Percentiles rank a stretch among this genome's conserved stretches.
Conservation (phyloP, 768 basidiomycete genomes). For the Boletus rubroflammeus region DNA sequence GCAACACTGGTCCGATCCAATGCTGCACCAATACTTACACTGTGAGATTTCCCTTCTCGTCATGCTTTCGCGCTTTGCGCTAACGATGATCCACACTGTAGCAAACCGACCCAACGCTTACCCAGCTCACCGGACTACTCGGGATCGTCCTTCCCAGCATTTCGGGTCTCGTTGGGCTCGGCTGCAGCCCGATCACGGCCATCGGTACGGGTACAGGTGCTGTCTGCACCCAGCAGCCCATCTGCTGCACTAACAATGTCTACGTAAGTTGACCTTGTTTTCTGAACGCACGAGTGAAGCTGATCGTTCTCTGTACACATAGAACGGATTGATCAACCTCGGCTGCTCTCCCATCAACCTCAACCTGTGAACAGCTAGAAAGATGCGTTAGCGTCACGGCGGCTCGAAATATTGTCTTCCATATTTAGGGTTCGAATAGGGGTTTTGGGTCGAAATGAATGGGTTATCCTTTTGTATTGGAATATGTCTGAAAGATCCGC, state of each 20-base stretch:
- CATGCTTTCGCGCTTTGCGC: too few species aligned
- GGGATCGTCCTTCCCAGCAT: neutral
- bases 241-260: slow-evolving; percentile 16
- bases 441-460: neutral
- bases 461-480: neutral
- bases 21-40: slow-evolving; percentile 6
- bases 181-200: slow-evolving; percentile 3
- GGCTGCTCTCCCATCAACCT: slow-evolving; percentile 18
- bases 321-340: slow-evolving; percentile 12
- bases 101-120: neutral
- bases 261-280: slow-evolving; percentile 3
- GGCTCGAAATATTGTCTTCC: neutral
- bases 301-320: neutral
- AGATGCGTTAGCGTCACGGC: neutral
- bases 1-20: slow-evolving; percentile 8
- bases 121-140: neutral
- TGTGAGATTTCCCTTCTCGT: neutral
- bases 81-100: neutral
- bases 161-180: neutral
- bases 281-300: too few species aligned
- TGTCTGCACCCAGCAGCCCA: slow-evolving; percentile 8
- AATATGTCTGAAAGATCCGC: too few species aligned
- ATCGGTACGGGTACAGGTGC: slow-evolving; percentile 1
- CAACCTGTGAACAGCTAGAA: neutral
- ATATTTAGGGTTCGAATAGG: neutral